Evolutionary conservation across 495 filamentous ascomycete genomes (phyloP), one percentile per base, ranked within the genome.

Genomic region (Neurospora sublineolata): DNA sequence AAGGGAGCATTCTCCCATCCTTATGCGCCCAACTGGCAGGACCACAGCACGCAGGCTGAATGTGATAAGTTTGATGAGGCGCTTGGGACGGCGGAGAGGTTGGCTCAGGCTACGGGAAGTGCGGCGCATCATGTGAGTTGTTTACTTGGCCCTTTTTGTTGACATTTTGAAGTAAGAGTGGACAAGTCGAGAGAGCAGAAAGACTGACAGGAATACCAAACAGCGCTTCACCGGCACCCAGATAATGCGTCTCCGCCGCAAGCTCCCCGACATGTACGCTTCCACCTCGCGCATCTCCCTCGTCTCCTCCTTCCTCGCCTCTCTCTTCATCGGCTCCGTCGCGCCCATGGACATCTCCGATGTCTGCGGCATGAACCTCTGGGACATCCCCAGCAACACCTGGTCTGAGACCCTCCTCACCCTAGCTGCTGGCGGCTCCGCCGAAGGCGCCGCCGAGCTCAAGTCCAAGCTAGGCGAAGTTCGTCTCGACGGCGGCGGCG

Each of bases 181-280:
- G 60, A 37, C 16, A 20, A 14, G 4, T 6, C 12, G 10, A 38
- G 33, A 11, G 18, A 30, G 18, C 8, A 7, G 39, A 37, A 68
- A 37, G 64, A 71, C 78, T 84, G 67, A 84, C 77, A 46, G 8
- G 8, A 9, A 4, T 16, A 30, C 36, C 38, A 39, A 16, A 39
- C 74, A 98, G 93, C 90, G 95, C 75, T 99, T 99, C 81, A 99
- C 95, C n/a, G 95, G 95, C 16, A 93, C 94, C 5, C 95, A 99
- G 79, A 98, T 99, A 73, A 86, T 97, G 73, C 88, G 93, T 2
- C 94, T 97, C 81, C 89, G 89, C 72, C 84, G 86, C 52, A 92
- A 92, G 71, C 86, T 93, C 74, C 93, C 95, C 3, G 85, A 90
- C 4, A 88, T 93, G 46, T 99, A 99, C 80, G 83, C 86, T 73